These are phyloP conservation scores for Ceratocystis ficicola DNA, from an alignment of 2,329 filamentous ascomycete genomes.

Conservation along the genomic window DNA sequence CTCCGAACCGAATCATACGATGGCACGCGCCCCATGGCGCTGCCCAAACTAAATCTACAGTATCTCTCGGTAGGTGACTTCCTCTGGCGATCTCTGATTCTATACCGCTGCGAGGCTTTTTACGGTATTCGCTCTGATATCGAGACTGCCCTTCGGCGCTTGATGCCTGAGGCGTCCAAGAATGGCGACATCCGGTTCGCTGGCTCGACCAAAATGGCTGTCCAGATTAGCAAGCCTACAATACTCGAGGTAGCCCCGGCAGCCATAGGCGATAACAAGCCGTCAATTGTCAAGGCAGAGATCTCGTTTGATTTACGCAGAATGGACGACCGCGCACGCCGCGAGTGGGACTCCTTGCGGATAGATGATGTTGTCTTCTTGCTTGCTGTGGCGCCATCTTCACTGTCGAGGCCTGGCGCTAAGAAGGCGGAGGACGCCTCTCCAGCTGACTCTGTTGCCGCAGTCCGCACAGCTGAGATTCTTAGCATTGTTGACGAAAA, in stretches of 20 bases:
- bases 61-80: constrained; percentile 94
- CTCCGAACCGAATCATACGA: constrained; percentile 77
- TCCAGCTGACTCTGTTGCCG: constrained; percentile 48
- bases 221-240: constrained; percentile 72
- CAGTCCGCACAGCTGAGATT: constrained; percentile 72
- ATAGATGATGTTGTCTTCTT: constrained; percentile 85
- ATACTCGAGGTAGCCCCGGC: constrained; percentile 78
- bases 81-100: constrained; percentile 81
- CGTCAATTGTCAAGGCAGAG: constrained; percentile 77
- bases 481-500: constrained; percentile 78
- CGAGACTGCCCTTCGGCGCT: constrained; percentile 64
- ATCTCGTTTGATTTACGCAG: constrained; percentile 72
- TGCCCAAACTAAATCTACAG: constrained; percentile 90
- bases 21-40: constrained; percentile 71
- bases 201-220: constrained; percentile 83
- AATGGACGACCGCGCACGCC: constrained; percentile 60
- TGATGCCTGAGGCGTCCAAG: constrained; percentile 56
- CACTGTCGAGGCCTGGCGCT: constrained; percentile 42
- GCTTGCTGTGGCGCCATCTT: constrained; percentile 44
- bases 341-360: constrained; percentile 81
- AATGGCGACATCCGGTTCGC: constrained; percentile 61
- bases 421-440: constrained; percentile 40
- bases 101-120: constrained; percentile 84
- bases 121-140: constrained; percentile 89
- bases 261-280: constrained; percentile 68